Percentiles rank a stretch among this genome's conserved stretches.
Conservation (phyloP, 345 rosid genomes). For the Citrus medica region DNA sequence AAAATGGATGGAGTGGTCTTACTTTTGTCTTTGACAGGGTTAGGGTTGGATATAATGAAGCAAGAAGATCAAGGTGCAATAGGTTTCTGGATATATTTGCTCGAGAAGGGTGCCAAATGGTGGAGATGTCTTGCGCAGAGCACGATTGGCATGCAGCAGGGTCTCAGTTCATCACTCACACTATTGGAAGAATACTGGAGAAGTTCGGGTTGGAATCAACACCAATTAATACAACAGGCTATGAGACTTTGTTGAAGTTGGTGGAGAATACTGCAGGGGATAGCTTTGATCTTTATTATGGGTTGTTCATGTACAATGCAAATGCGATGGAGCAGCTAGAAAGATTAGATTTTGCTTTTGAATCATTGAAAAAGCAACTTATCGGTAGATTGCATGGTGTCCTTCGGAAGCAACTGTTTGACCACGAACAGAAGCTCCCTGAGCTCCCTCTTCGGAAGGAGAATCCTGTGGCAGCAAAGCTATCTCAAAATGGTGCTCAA, state of each 20-base stretch:
- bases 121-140: constrained; percentile 83
- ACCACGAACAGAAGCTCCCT: constrained; percentile 22
- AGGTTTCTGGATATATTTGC: constrained; percentile 64
- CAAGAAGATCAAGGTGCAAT: constrained; percentile 47
- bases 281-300: constrained; percentile 82
- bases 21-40: constrained; percentile 74
- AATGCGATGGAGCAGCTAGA: constrained; percentile 88
- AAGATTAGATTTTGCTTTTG: constrained; percentile 65
- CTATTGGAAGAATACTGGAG: constrained; percentile 70
- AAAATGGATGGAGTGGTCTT: constrained; percentile 67
- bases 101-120: constrained; percentile 75
- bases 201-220: constrained; percentile 58
- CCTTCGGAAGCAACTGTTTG: constrained; percentile 53
- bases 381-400: constrained; percentile 59
- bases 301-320: constrained; percentile 68
- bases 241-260: constrained; percentile 67
- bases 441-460: constrained; percentile 19
- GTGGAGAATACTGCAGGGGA: constrained; percentile 82
- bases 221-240: constrained; percentile 68
- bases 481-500: constrained; percentile 24
- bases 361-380: constrained; percentile 68
- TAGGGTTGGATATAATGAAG: constrained; percentile 48
- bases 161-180: constrained; percentile 83
- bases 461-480: constrained; percentile 17
- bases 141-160: constrained; percentile 87